Conservation (phyloP, 2,329 filamentous ascomycete species). For the Penicillium nordicum region DNA sequence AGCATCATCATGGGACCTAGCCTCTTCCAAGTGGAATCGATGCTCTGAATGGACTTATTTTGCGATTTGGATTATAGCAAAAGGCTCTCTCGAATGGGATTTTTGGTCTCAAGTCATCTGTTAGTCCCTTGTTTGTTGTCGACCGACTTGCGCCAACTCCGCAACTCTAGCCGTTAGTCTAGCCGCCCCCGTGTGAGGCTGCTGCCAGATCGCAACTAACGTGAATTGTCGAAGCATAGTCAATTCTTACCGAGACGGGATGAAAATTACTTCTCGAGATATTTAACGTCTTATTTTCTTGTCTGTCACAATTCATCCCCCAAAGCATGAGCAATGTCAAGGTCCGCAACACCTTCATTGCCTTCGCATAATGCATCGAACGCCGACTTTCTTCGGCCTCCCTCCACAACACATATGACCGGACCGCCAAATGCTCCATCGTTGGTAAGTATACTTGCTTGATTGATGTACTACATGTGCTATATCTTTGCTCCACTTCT, state of each 20-base stretch:
- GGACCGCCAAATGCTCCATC: slow-evolving; percentile 28
- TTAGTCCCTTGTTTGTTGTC: neutral
- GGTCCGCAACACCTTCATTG: slow-evolving; percentile 56
- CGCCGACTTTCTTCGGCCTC: slow-evolving; percentile 27
- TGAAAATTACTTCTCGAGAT: slow-evolving; percentile 23
- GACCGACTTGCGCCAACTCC: slow-evolving; percentile 5
- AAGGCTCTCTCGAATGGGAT: neutral
- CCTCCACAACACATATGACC: slow-evolving; percentile 29
- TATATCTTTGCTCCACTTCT: neutral
- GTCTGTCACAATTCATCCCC: slow-evolving; percentile 3
- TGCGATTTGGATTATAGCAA: neutral
- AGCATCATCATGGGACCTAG: slow-evolving; percentile 28
- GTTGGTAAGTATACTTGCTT: slow-evolving; percentile 31
- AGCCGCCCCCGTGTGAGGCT: slow-evolving; percentile 18
- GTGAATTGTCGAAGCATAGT: slow-evolving; percentile 17
- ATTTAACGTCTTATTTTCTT: slow-evolving; percentile 14
- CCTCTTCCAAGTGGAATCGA: slow-evolving; percentile 14
- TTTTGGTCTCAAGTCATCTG: neutral
- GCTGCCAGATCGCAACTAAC: slow-evolving; percentile 33
- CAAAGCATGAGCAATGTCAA: slow-evolving; percentile 59
- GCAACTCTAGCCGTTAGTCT: slow-evolving; percentile 9
- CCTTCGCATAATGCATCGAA: slow-evolving; percentile 54
- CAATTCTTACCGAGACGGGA: slow-evolving; percentile 24
- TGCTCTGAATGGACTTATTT: slow-evolving; percentile 3
- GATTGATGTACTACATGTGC: neutral